Percentiles rank a stretch among this genome's conserved stretches.
Conservation (phyloP, 208 protist genomes). For the Trypanosomatidae sp. region DNA sequence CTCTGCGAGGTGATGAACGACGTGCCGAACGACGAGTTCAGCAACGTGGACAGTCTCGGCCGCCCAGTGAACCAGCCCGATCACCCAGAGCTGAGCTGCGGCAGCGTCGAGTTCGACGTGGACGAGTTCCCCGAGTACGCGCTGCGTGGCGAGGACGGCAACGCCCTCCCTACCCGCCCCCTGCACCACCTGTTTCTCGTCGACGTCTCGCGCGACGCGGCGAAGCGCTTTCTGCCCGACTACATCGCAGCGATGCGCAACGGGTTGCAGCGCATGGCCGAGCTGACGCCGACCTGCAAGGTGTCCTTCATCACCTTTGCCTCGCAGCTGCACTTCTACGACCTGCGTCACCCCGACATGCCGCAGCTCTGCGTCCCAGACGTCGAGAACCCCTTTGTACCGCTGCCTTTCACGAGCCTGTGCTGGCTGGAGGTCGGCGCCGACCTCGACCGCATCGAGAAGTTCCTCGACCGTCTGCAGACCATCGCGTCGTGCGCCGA, state of each 20-base stretch:
- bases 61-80: constrained; percentile 54
- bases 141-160: constrained; percentile 54
- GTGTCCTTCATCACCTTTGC: constrained; percentile 92
- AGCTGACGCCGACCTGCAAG: constrained; percentile 57
- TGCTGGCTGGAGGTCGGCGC: constrained; percentile 88
- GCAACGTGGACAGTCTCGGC: constrained; percentile 80
- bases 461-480: constrained; percentile 57
- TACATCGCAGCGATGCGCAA: constrained; percentile 64
- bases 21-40: constrained; percentile 82
- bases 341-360: constrained; percentile 73
- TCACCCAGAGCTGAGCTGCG: constrained; percentile 64
- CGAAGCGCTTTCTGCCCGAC: constrained; percentile 62
- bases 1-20: constrained; percentile 86
- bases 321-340: constrained; percentile 90
- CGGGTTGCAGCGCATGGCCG: constrained; percentile 74
- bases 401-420: constrained; percentile 86
- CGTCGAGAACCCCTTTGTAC: constrained; percentile 89
- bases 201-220: constrained; percentile 71
- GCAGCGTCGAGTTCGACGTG: constrained; percentile 91
- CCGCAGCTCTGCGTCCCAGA: constrained; percentile 85
- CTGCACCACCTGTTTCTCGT: constrained; percentile 87
- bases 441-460: constrained; percentile 56
- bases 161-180: constrained; percentile 48
- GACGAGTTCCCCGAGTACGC: constrained; percentile 74
- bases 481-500: constrained; percentile 39